Evolutionary conservation across 1,284 basidiomycete species (phyloP).

Genomic region (Nidula niveotomentosa): DNA sequence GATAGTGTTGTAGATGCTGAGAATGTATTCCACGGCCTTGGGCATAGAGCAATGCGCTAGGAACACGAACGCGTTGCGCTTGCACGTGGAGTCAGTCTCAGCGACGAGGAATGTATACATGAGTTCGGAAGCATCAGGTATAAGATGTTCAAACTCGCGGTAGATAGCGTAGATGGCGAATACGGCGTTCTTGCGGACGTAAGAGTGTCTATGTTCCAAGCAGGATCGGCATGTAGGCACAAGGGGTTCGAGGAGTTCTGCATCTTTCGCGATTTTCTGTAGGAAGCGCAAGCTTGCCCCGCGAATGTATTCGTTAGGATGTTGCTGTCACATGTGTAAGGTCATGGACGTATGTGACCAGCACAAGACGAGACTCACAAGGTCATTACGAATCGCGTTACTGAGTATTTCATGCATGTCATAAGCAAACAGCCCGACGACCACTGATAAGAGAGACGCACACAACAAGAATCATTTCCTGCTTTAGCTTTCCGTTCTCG

Average conservation of each 20-base stretch:
- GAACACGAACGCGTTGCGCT: conserved; percentile 97
- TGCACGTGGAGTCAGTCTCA: conserved; percentile 95
- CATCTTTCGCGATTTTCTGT: conserved; percentile 93
- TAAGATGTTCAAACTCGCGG: conserved; percentile 91
- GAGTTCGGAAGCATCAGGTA: conserved; percentile 96
- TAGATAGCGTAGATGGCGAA: conserved; percentile 96
- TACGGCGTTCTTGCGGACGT: conserved; percentile 98
- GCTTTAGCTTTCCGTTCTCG: conserved; percentile 96
- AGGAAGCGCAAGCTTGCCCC: conserved; percentile 96
- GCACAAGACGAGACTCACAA: conserved; percentile 49
- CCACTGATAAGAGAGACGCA: conserved; percentile 42
- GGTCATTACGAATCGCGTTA: conserved; percentile 97
- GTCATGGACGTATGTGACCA: neutral
- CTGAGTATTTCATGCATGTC: conserved; percentile 36
- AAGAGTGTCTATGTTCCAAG: conserved; percentile 97
- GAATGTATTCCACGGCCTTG: conserved; percentile 91
- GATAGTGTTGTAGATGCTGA: conserved; percentile 85
- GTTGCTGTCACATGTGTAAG: conserved; percentile 64
- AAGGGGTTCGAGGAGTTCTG: conserved; percentile 94
- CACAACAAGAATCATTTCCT: conserved; percentile 99
- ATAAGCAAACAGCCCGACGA: conserved; percentile 9
- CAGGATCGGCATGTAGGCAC: conserved; percentile 93
- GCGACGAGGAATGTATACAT: conserved; percentile 98
- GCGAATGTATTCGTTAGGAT: conserved; percentile 99
- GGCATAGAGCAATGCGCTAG: conserved; percentile 88